These are phyloP conservation scores for Cynanchum wilfordii DNA, from an alignment of 257 asterid species.

Conservation along the genomic window DNA sequence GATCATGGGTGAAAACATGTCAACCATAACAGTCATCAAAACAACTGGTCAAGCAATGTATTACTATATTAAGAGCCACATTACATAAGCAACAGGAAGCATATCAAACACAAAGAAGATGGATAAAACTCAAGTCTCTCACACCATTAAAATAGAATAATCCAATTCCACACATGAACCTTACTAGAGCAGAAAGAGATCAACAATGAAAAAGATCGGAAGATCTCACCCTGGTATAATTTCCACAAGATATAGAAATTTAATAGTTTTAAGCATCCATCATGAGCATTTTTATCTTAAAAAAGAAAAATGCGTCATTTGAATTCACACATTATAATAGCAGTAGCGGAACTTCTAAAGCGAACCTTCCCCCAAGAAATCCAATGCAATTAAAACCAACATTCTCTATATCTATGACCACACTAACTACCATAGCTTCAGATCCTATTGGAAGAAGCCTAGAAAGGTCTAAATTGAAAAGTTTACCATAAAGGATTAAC, in stretches of 20 bases:
- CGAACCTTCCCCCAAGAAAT: neutral
- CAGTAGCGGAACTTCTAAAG: neutral
- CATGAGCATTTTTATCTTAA: neutral
- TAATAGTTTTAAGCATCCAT: neutral
- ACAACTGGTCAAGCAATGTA: neutral
- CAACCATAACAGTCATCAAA: neutral
- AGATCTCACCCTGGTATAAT: neutral
- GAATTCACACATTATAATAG: neutral
- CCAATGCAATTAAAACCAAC: neutral
- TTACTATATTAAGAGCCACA: neutral
- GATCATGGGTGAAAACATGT: neutral
- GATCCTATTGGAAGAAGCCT: neutral
- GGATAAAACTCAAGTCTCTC: neutral
- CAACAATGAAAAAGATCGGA: neutral
- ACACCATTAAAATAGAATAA: neutral
- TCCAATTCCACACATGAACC: neutral
- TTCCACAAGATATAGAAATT: neutral
- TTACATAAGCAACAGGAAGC: neutral
- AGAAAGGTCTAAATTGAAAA: neutral
- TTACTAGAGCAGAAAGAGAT: neutral
- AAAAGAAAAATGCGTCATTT: neutral
- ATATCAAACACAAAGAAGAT: neutral
- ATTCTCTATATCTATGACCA: neutral
- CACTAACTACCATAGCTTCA: neutral
- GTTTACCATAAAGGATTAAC: neutral